These are phyloP conservation scores for Solanum sejunctum DNA, from an alignment of 257 asterid genomes.

Conservation along the genomic window DNA sequence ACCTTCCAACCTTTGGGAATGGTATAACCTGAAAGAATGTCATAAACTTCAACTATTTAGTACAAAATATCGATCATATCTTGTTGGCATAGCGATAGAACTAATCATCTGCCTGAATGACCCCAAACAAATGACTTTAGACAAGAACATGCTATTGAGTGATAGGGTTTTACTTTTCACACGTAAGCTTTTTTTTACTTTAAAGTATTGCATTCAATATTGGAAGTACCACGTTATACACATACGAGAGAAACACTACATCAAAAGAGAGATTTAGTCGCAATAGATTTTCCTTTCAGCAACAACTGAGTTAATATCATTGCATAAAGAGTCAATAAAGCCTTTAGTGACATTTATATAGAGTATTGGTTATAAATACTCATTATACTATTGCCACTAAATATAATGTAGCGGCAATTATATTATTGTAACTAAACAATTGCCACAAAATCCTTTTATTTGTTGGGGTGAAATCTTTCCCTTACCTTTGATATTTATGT, in stretches of 20 bases:
- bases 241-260: not conserved
- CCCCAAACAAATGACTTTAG: not conserved
- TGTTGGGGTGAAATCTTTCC: not conserved
- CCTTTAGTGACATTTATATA: not conserved
- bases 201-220: not conserved
- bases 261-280: not conserved
- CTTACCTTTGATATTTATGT: slow-evolving; percentile 73
- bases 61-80: not conserved
- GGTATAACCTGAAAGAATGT: slow-evolving; percentile 38
- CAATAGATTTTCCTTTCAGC: not conserved
- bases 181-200: not conserved
- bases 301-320: not conserved
- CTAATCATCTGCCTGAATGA: not conserved
- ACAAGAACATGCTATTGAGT: not conserved
- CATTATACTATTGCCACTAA: not conserved
- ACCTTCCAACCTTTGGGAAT: slow-evolving; percentile 91
- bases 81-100: not conserved
- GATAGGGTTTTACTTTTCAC: not conserved
- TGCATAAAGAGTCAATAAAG: not conserved
- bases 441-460: not conserved
- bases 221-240: not conserved
- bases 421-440: no score
- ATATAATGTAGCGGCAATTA: no score
- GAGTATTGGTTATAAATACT: not conserved
- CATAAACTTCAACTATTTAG: not conserved